phyloP scores from a whole-genome alignment of 148 eudicot genomes.

The Camellia lanceoleosa region DNA sequence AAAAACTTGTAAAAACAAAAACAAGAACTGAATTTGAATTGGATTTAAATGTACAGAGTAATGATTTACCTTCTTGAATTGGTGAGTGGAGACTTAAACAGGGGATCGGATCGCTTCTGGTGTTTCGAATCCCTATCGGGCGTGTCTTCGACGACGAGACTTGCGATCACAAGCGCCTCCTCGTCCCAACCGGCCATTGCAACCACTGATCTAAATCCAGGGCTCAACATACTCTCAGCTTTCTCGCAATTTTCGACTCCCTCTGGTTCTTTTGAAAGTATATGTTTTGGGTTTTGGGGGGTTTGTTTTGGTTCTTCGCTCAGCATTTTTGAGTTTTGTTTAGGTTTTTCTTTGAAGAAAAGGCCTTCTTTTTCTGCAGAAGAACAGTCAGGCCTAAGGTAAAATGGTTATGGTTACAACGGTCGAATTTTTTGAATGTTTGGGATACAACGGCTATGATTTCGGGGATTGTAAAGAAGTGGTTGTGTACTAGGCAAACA shows the following conservation, averaged over 20 bases:
- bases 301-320: conserved; percentile 9
- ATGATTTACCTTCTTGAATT: conserved; percentile 56
- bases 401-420: conserved; percentile 1
- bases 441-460: too few species aligned
- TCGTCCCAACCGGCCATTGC: conserved; percentile 56
- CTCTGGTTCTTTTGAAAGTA: conserved; percentile 12
- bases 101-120: conserved; percentile 48
- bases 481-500: too few species aligned
- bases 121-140: conserved; percentile 55
- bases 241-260: conserved; percentile 18
- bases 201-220: background rate
- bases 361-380: too few species aligned
- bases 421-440: conserved; percentile 17
- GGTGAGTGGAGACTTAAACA: conserved; percentile 52
- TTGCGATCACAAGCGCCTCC: conserved; percentile 68
- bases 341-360: background rate
- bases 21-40: too few species aligned
- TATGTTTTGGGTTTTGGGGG: background rate
- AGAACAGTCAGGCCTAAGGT: background rate
- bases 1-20: too few species aligned
- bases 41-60: background rate
- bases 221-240: background rate
- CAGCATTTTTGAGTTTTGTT: conserved; percentile 60
- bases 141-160: conserved; percentile 74
- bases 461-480: too few species aligned